These are phyloP conservation scores for Kwoniella bestiolae DNA, from an alignment of 768 basidiomycete species.

Conservation along the genomic window DNA sequence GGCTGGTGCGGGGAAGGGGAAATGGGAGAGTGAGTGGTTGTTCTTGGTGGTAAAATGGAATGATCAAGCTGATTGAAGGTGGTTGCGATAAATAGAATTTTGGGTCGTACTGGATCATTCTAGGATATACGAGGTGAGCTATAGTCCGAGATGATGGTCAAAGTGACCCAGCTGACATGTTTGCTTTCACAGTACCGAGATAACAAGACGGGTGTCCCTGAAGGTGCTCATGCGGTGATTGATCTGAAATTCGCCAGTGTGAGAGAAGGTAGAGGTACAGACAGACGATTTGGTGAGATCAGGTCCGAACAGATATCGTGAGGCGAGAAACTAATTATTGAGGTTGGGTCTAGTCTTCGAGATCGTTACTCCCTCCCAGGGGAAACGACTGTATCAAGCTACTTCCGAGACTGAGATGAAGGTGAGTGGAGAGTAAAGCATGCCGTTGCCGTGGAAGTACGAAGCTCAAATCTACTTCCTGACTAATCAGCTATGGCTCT, in stretches of 20 bases:
- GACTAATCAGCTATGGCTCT: conserved; percentile 49
- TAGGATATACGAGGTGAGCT: conserved; percentile 52
- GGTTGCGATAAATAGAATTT: conserved; percentile 35
- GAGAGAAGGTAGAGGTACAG: conserved; percentile 54
- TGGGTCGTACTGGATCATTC: conserved; percentile 57
- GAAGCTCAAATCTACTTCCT: conserved; percentile 17
- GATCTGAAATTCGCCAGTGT: conserved; percentile 57
- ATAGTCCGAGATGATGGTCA: too few relatives aligned
- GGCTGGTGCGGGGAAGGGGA: conserved; percentile 39
- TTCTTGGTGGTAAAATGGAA: neutral
- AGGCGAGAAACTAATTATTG: neutral
- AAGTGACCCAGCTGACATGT: neutral
- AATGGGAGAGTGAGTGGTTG: conserved; percentile 55
- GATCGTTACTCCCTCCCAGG: conserved; percentile 54
- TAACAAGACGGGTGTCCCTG: conserved; percentile 42
- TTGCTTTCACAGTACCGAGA: conserved; percentile 43
- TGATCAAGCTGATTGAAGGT: neutral
- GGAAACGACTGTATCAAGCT: conserved; percentile 54
- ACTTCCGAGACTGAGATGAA: conserved; percentile 55
- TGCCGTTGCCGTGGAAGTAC: neutral
- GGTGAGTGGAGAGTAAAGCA: conserved; percentile 24
- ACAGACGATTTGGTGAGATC: conserved; percentile 52
- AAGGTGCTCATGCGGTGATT: conserved; percentile 47
- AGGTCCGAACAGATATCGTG: neutral
- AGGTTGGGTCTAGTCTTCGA: conserved; percentile 46